phyloP scores from a whole-genome alignment of 257 asterid species.

The Solanum ossicruentum region DNA sequence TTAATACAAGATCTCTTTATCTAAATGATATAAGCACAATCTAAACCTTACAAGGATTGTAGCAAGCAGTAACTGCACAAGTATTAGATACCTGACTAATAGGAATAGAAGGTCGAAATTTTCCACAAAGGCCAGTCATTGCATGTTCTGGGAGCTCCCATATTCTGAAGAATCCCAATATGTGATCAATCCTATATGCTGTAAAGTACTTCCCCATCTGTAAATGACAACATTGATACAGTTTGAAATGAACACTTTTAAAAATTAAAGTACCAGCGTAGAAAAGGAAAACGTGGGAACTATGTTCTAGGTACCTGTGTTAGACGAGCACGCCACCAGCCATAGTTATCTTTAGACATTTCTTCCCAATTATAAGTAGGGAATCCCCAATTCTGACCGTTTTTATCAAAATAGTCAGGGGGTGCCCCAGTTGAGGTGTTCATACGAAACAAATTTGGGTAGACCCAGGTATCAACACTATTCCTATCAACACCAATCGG shows the following conservation, averaged over 20 bases:
- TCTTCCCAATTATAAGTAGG: constrained; percentile 99
- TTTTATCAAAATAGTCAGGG: constrained; percentile 93
- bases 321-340: constrained; percentile 97
- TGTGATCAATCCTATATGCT: constrained; percentile 92
- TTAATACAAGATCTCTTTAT: not conserved
- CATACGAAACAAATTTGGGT: constrained; percentile 88
- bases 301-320: constrained; percentile 51
- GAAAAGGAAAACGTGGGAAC: not conserved
- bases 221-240: not conserved
- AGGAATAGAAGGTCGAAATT: constrained; percentile 91
- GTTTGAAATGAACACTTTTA: not conserved
- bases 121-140: constrained; percentile 92
- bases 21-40: not conserved
- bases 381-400: constrained; percentile 99
- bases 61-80: not conserved
- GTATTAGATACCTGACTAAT: constrained; percentile 52
- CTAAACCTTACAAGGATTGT: not conserved
- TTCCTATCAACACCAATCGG: constrained; percentile 94
- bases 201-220: constrained; percentile 98
- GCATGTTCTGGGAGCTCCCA: constrained; percentile 99
- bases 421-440: constrained; percentile 98
- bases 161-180: constrained; percentile 88
- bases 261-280: not conserved
- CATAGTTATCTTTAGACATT: constrained; percentile 96
- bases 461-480: constrained; percentile 97